Base-by-base conservation (phyloP, 768 basidiomycete species). In the Lentinula lateritia region DNA sequence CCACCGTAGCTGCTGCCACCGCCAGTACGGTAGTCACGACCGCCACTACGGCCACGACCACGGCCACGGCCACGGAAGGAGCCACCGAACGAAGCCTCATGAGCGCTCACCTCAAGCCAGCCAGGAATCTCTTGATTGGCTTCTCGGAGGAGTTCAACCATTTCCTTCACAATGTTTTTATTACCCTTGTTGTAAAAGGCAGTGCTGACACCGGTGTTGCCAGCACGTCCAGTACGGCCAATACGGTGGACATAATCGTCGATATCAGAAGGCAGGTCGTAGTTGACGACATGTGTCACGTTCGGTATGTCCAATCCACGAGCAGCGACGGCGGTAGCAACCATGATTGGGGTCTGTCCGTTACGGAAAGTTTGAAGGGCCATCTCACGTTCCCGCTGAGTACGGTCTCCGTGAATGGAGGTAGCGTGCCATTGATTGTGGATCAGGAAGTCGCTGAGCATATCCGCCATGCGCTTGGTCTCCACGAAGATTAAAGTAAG, bases 201-300 rank as follows among this genome's bases (percentile, higher is more conserved):
- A 13, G 97, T 99, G 28, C 91, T 89, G 65, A 88, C 83, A 80
- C 97, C 97, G 10, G 90, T 93, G 80, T 99, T 99, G 54, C 97
- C 97, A 8, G 97, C 97, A 84, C 97, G 95, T 50, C 97, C 97
- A 13, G 95, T 96, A 80, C 95, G 91, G 80, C 94, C 94, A 68
- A 95, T 96, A 70, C 94, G 95, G 73, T 98, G 95, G 50, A 98
- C 95, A 75, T 98, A 99, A 75, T 99, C 97, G 70, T 98, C 97
- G 65, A 99, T 95, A 76, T 98, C 97, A 63, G 90, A 90, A 12
- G 97, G 97, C 5, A 99, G 81, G 73, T 98, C 97, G 75, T 98
- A 98, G 75, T 98, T 96, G 80, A 98, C 83, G 70, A 99, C 97
- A 73, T 98, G 97, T 15, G 92, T 97, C 70, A 99, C 97, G 74